Conservation (phyloP, 805 yeast genomes). For the Saccharomyces paradoxus region DNA sequence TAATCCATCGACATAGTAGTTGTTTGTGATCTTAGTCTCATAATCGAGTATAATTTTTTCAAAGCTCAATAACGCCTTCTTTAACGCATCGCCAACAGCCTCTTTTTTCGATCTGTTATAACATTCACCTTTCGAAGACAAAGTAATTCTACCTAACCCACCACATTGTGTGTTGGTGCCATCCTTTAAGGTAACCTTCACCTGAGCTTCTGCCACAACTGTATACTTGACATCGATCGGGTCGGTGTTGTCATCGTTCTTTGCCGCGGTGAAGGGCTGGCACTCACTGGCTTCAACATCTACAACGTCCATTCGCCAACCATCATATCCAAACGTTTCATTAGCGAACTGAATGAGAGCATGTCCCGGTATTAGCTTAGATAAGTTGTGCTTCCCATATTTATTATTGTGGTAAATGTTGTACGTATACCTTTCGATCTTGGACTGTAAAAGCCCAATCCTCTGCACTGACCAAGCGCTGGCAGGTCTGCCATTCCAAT, state of each 20-base stretch:
- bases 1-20: slow-evolving; percentile 30
- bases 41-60: slow-evolving; percentile 49
- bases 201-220: slow-evolving; percentile 34
- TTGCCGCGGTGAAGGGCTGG: slow-evolving; percentile 1
- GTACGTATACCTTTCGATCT: slow-evolving; percentile 34
- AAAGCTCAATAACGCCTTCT: slow-evolving; percentile 69
- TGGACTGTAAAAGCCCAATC: slow-evolving; percentile 42
- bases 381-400: slow-evolving; percentile 21
- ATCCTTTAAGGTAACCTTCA: slow-evolving; percentile 65
- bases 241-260: slow-evolving; percentile 4
- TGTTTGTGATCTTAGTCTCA: slow-evolving; percentile 27
- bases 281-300: slow-evolving; percentile 19
- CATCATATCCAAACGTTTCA: slow-evolving; percentile 47
- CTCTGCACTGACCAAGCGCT: slow-evolving; percentile 40
- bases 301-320: slow-evolving; percentile 45
- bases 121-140: slow-evolving; percentile 58
- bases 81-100: slow-evolving; percentile 77
- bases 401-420: slow-evolving; percentile 21
- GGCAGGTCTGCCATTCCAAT: slow-evolving; percentile 33
- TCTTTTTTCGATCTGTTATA: slow-evolving; percentile 76
- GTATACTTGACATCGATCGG: slow-evolving; percentile 13
- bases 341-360: slow-evolving; percentile 38
- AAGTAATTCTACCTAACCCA: slow-evolving; percentile 65
- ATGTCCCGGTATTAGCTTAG: slow-evolving; percentile 30
- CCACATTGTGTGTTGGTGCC: slow-evolving; percentile 75